A percentile compares a stretch with the other conserved stretches of the same genome.
Conservation (phyloP, 805 yeast genomes). For the Tetrapisispora nanseiensis region DNA sequence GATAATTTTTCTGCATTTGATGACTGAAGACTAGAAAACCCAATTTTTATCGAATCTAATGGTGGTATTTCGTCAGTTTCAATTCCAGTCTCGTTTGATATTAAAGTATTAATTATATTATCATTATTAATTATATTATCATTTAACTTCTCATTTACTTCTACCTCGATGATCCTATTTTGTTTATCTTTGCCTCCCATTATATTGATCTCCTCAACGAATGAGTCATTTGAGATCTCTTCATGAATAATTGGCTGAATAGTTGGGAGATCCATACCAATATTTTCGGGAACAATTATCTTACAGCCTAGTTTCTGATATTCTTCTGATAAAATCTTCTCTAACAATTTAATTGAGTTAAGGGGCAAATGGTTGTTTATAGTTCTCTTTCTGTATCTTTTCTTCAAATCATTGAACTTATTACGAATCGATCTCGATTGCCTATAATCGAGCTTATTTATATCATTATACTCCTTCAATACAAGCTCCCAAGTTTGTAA, state of each 20-base stretch:
- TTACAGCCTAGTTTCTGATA: neutral
- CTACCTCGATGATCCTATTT: too few species aligned
- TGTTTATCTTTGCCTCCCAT: too few species aligned
- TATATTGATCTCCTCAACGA: too few species aligned
- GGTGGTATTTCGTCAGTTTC: constrained; percentile 8
- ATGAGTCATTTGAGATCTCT: neutral
- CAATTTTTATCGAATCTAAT: constrained; percentile 13
- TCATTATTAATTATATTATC: too few species aligned
- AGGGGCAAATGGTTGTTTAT: constrained; percentile 6
- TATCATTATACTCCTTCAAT: constrained; percentile 18
- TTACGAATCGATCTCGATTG: constrained; percentile 25
- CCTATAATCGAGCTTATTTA: constrained; percentile 16
- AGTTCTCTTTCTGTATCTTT: constrained; percentile 4
- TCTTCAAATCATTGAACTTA: constrained; percentile 21
- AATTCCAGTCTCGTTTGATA: too few species aligned
- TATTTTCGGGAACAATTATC: neutral
- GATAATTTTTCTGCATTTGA: neutral
- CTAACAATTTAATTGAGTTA: constrained; percentile 8
- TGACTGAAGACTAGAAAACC: constrained; percentile 4
- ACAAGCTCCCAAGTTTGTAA: constrained; percentile 22
- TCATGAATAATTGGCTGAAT: neutral
- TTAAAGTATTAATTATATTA: too few species aligned
- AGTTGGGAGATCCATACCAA: neutral
- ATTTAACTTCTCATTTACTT: too few species aligned
- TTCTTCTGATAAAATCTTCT: constrained; percentile 1